These are phyloP conservation scores for Cladophialophora bantiana DNA, from an alignment of 2,329 filamentous ascomycete genomes.

Conservation along the genomic window DNA sequence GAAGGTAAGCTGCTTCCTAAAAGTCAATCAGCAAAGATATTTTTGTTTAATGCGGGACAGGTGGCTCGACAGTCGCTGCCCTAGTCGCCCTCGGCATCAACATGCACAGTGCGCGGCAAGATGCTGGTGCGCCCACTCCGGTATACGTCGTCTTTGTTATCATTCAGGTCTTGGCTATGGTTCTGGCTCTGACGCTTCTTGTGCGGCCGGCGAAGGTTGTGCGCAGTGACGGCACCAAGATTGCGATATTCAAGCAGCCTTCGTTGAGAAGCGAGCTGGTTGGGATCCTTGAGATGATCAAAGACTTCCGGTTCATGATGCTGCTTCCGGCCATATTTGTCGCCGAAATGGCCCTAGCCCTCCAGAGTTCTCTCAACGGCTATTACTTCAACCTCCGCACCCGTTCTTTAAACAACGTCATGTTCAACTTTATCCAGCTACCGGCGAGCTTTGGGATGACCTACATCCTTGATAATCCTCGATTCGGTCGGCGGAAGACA, in stretches of 20 bases:
- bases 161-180: conserved; percentile 32
- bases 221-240: conserved; percentile 39
- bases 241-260: conserved; percentile 37
- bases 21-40: conserved; percentile 25
- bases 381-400: conserved; percentile 39
- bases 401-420: conserved; percentile 36
- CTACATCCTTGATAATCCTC: conserved; percentile 43
- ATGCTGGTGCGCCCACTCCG: conserved; percentile 32
- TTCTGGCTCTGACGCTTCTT: conserved; percentile 23
- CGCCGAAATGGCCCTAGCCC: conserved; percentile 34
- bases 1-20: conserved; percentile 35
- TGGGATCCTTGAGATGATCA: conserved; percentile 27
- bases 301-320: conserved; percentile 23
- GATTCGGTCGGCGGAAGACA: conserved; percentile 32
- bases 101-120: conserved; percentile 25
- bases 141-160: conserved; percentile 37
- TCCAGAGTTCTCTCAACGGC: conserved; percentile 27
- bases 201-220: conserved; percentile 37
- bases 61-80: conserved; percentile 26
- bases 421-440: conserved; percentile 37
- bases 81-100: conserved; percentile 38
- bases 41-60: background rate
- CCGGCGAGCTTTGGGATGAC: conserved; percentile 32
- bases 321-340: conserved; percentile 34
- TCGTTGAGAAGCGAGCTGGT: conserved; percentile 32